Evolutionary conservation across 257 asterid genomes (phyloP).

Genomic region (Primulina tabacum): DNA sequence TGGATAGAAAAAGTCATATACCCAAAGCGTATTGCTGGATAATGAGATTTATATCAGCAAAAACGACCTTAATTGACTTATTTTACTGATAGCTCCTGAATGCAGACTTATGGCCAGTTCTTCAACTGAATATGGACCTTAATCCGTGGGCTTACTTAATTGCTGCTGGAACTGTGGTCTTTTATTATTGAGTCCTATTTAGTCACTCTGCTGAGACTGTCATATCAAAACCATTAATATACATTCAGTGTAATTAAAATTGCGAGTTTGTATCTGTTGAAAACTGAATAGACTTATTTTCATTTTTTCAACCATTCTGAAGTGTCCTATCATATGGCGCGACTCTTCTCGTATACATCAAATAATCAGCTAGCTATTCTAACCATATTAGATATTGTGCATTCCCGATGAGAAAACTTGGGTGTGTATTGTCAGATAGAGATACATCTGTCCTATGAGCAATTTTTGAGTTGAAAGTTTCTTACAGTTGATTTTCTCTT

Average conservation of each 20-base stretch:
- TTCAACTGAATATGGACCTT: background rate
- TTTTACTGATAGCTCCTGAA: background rate
- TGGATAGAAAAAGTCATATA: background rate
- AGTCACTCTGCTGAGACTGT: background rate
- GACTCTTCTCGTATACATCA: background rate
- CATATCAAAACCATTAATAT: background rate
- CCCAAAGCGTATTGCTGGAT: background rate
- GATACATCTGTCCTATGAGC: too few relatives aligned
- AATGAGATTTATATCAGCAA: background rate
- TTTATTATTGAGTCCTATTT: background rate
- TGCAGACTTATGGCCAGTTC: background rate
- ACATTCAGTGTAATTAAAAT: background rate
- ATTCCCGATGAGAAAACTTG: too few relatives aligned
- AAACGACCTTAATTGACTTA: background rate
- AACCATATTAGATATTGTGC: background rate
- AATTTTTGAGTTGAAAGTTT: background rate
- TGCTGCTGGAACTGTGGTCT: background rate
- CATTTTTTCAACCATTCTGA: background rate
- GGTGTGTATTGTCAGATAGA: background rate
- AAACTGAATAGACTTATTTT: too few relatives aligned
- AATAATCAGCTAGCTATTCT: background rate
- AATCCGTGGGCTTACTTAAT: too few relatives aligned
- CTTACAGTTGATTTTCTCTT: background rate
- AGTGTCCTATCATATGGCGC: background rate
- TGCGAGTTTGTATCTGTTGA: too few relatives aligned